Evolutionary conservation across 352 stramenopile genomes (phyloP), one percentile per base, ranked within the genome.

Genomic region (Aphanomyces stellatus): DNA sequence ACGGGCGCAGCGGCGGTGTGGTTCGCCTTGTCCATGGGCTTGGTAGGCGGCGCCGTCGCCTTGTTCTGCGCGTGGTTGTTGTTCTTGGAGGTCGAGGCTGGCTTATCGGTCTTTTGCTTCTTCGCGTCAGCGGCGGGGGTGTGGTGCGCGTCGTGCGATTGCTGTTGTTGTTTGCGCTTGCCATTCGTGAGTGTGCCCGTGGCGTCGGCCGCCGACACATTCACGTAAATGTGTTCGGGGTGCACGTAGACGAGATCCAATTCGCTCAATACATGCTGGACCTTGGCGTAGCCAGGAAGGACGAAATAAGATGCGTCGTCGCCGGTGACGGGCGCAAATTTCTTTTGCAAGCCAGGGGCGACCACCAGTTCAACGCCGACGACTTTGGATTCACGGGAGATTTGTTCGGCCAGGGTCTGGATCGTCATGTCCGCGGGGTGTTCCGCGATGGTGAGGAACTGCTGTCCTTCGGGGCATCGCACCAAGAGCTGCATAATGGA

Each of bases 311-410:
- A 3, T n/a, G n/a, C n/a, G 17, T 22, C n/a, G 7, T 57, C 49
- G 13, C 49, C 49, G n/a, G 25, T n/a, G 2, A 22, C 30, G 40
- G 25, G 41, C 17, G 25, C 24, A 34, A 59, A 61, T 7, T 73
- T 53, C 34, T 76, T 78, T 34, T 43, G 59, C 24, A 43, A 35
- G 10, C 59, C 59, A 15, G 59, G 59, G 11, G 59, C 37, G 25
- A 7, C 11, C 6, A 33, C 49, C 5, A 57, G 30, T 30, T 22
- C 15, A 24, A 57, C 49, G 22, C 49, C 49, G 22, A 57, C 49
- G 49, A 57, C 49, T 13, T 37, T 33, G 30, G 49, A 57, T 24
- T 57, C 49, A 34, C 25, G 25, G 11, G 49, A 33, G 30, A 57
- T 57, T 30, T 57, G 49, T 24, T 35, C 33, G 30, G 49, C 2